These are phyloP conservation scores for Hexamita inflata DNA, from an alignment of 208 protist genomes.

Conservation along the genomic window DNA sequence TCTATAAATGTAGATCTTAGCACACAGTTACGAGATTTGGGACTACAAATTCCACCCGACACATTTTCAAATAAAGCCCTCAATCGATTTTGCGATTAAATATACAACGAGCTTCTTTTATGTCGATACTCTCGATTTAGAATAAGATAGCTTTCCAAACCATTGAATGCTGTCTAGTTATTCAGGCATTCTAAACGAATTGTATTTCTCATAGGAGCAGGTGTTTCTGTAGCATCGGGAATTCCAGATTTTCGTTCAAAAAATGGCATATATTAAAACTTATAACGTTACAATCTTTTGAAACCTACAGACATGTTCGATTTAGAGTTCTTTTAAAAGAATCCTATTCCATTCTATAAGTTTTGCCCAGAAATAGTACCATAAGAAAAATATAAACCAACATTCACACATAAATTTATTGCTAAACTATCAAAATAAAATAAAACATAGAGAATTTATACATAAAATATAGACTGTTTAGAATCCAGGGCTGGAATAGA, in stretches of 20 bases:
- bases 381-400: conserved; percentile 36
- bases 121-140: too few relatives aligned
- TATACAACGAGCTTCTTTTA: too few relatives aligned
- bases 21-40: too few relatives aligned
- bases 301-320: conserved; percentile 49
- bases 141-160: too few relatives aligned
- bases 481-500: conserved; percentile 45
- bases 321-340: conserved; percentile 45
- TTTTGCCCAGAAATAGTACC: conserved; percentile 44
- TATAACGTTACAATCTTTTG: conserved; percentile 41
- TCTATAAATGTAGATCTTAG: too few relatives aligned
- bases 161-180: too few relatives aligned
- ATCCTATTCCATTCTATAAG: conserved; percentile 41
- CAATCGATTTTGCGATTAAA: too few relatives aligned
- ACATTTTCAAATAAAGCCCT: too few relatives aligned
- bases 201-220: conserved; percentile 31
- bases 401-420: conserved; percentile 50
- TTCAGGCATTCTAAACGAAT: too few relatives aligned
- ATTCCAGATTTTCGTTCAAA: conserved; percentile 53
- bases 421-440: conserved; percentile 40
- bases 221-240: conserved; percentile 45
- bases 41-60: too few relatives aligned
- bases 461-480: conserved; percentile 53
- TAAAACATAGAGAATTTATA: conserved; percentile 42
- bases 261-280: conserved; percentile 48